Conservation (phyloP, 192 early-diverging fungal genomes). For the Mortierella hygrophila region DNA sequence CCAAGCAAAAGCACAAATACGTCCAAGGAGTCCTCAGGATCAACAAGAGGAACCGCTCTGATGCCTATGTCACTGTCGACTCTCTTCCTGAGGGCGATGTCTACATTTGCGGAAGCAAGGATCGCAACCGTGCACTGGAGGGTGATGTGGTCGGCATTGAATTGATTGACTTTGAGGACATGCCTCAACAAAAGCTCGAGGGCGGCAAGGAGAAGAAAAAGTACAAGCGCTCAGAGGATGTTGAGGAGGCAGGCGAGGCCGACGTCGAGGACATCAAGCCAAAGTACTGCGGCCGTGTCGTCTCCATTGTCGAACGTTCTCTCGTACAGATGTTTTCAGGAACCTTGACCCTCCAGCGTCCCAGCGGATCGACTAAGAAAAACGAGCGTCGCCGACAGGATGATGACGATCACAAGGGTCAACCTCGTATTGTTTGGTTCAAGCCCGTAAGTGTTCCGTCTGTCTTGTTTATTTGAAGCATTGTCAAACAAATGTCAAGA, state of each 20-base stretch:
- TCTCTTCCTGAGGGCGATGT: conserved; percentile 79
- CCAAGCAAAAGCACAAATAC: conserved; percentile 63
- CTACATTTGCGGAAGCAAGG: conserved; percentile 79
- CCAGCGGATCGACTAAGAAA: conserved; percentile 50
- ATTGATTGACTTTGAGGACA: conserved; percentile 78
- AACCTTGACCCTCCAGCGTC: conserved; percentile 48
- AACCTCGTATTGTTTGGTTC: conserved; percentile 82
- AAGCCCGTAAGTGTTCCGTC: conserved; percentile 62
- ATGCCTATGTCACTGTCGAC: conserved; percentile 92
- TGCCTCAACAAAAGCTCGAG: conserved; percentile 69
- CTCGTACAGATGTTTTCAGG: conserved; percentile 72
- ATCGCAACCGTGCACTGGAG: conserved; percentile 86
- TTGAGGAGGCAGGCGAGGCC: conserved; percentile 68
- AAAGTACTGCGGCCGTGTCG: conserved; percentile 69
- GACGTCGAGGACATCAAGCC: conserved; percentile 70
- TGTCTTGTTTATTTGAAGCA: background rate
- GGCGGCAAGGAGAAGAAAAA: conserved; percentile 72
- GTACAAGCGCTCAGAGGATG: conserved; percentile 64
- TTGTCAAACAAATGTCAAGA: background rate
- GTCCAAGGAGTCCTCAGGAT: conserved; percentile 86
- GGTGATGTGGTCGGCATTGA: conserved; percentile 85
- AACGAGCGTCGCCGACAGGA: conserved; percentile 56
- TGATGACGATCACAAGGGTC: conserved; percentile 60
- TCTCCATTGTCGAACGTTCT: conserved; percentile 70
- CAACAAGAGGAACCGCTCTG: conserved; percentile 86